phyloP scores from a whole-genome alignment of 164 flowering plant species.

The Chloranthus sessilifolius region DNA sequence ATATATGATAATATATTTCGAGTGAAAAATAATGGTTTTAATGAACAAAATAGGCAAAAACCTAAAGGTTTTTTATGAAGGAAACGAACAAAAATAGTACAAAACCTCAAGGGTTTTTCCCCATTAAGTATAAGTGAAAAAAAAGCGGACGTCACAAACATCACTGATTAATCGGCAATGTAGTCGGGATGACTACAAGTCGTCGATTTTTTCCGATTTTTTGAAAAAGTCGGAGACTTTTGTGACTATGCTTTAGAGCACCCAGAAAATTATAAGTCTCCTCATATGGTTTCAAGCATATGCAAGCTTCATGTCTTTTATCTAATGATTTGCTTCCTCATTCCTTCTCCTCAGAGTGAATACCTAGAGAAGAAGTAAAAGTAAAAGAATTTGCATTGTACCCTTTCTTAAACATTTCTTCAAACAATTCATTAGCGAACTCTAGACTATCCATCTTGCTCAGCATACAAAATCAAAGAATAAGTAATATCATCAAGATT shows the following conservation, averaged over 20 bases:
- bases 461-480: slow-evolving; percentile 56
- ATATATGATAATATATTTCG: no score
- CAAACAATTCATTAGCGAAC: slow-evolving; percentile 41
- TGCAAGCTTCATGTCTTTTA: slow-evolving; percentile 57
- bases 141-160: no score
- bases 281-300: slow-evolving; percentile 54
- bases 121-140: no score
- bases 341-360: slow-evolving; percentile 33
- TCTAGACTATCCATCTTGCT: slow-evolving; percentile 35
- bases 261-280: slow-evolving; percentile 68
- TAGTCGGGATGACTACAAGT: no score
- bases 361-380: slow-evolving; percentile 52
- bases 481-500: slow-evolving; percentile 57
- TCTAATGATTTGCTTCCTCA: slow-evolving; percentile 42
- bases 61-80: no score
- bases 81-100: no score
- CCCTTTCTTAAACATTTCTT: slow-evolving; percentile 72
- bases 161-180: no score
- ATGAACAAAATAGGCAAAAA: no score
- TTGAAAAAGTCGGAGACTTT: no score
- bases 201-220: no score
- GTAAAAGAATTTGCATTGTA: slow-evolving; percentile 59
- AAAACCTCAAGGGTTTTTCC: no score
- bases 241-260: slow-evolving; percentile 37
- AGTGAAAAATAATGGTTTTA: no score